These are phyloP conservation scores for Puccinia polysora DNA, from an alignment of 1,284 basidiomycete species.

Conservation along the genomic window DNA sequence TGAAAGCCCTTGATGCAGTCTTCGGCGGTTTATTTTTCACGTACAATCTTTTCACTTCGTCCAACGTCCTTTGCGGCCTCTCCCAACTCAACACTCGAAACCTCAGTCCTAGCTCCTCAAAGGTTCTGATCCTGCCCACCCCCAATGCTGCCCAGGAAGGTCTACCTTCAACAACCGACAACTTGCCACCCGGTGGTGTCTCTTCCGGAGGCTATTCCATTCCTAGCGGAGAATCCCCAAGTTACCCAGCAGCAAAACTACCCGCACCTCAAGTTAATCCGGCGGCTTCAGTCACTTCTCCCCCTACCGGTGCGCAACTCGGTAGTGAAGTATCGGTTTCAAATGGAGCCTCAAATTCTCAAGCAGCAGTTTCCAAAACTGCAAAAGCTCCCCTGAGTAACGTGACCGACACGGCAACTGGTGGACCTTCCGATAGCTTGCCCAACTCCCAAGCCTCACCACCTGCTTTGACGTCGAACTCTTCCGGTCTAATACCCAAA, in stretches of 20 bases:
- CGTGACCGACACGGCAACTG: background rate
- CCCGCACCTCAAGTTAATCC: background rate
- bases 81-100: background rate
- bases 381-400: background rate
- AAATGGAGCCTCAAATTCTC: too few relatives aligned
- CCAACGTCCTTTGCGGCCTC: background rate
- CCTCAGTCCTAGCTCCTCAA: background rate
- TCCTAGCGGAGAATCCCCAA: background rate
- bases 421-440: too few relatives aligned
- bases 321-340: too few relatives aligned
- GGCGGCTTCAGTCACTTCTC: background rate
- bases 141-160: background rate
- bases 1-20: background rate
- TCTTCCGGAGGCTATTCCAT: background rate
- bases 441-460: background rate
- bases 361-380: too few relatives aligned
- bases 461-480: background rate
- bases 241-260: background rate
- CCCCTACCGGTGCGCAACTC: too few relatives aligned
- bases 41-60: background rate
- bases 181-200: slow-evolving; percentile 5
- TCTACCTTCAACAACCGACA: background rate
- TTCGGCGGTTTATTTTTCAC: slow-evolving; percentile 4
- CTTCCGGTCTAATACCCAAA: too few relatives aligned
- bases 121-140: background rate